Evolutionary conservation across 169 alveolate genomes (phyloP).

Genomic region (Eimeria nieschulzi): DNA sequence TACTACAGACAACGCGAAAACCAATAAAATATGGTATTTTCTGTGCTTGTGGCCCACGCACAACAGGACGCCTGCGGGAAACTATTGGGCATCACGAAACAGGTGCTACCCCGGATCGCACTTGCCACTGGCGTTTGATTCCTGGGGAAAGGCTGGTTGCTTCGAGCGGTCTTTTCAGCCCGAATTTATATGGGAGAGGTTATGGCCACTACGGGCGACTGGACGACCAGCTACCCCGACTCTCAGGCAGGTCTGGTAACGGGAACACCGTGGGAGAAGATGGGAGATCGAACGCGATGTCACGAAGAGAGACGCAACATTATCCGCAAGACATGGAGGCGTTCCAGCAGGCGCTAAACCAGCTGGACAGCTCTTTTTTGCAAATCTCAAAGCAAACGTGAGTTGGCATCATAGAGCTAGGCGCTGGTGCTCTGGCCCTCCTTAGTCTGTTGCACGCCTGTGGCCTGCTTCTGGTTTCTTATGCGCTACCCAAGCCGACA

Average conservation of each 20-base stretch:
- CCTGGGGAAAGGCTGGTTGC: background rate
- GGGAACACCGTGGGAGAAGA: too few species aligned
- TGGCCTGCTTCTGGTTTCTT: background rate
- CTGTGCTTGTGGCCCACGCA: background rate
- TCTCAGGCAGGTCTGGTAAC: too few species aligned
- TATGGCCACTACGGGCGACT: too few species aligned
- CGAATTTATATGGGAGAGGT: background rate
- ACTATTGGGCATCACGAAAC: background rate
- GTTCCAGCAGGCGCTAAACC: conserved; percentile 39
- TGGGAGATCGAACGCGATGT: too few species aligned
- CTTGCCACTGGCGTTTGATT: background rate
- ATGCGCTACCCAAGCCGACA: background rate
- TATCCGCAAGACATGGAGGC: conserved; percentile 27
- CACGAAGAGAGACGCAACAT: conserved; percentile 10
- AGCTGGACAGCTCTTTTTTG: conserved; percentile 19
- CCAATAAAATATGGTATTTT: background rate
- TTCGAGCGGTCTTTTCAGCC: background rate
- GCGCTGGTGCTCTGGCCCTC: background rate
- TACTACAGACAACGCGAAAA: background rate
- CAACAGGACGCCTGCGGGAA: background rate
- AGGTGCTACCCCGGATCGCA: too few species aligned
- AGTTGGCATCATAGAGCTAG: background rate
- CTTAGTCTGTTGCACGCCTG: background rate
- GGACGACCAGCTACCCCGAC: too few species aligned
- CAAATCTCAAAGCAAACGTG: conserved; percentile 52